Evolutionary conservation across 106 monocot genomes (phyloP), one percentile per base, ranked within the genome.

Genomic region (Posidonia australis): DNA sequence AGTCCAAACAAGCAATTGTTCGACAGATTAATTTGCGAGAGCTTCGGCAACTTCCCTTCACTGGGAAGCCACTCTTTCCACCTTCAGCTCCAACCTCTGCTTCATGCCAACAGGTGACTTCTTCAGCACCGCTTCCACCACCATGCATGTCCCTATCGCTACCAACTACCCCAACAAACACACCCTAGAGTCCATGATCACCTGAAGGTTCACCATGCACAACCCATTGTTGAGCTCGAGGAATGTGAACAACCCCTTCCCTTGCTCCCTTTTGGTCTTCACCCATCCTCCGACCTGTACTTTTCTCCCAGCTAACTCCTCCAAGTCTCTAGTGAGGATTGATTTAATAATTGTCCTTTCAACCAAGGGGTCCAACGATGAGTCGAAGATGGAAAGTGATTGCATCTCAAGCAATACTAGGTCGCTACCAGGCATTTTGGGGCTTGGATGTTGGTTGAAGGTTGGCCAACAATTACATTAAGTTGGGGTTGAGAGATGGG

Each of bases 191-290:
- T 94, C 84, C n/a, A 89, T 76, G 53, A 94, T 84, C 19, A 90
- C 93, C 84, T 94, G 93, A 5, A 94, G 86, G 41, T 84, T 89
- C n/a, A 77, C 77, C 58, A 74, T 71, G 80, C 90, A 94, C 1
- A 86, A 81, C 1, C 93, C 93, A 26, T 94, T 90, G 72, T 89
- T 94, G 84, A 94, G 80, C 71, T 94, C 93, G 21, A 94, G 76
- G 73, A 94, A 94, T 14, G 93, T 90, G 74, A 94, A 94, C 9
- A 82, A 54, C 0, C 93, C 93, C 75, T 84, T 94, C 36, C 93
- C 93, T 46, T 94, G 93, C 77, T 94, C 89, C 13, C 93, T 52
- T 29, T 90, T 90, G 9, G 93, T 94, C 75, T 82, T 86, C 25
- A 94, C 93, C 93, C 89, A 89, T 10, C 93, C 93, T 0, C 93